Base-by-base conservation (phyloP, 805 yeast species). In the Lipomyces yamadae region DNA sequence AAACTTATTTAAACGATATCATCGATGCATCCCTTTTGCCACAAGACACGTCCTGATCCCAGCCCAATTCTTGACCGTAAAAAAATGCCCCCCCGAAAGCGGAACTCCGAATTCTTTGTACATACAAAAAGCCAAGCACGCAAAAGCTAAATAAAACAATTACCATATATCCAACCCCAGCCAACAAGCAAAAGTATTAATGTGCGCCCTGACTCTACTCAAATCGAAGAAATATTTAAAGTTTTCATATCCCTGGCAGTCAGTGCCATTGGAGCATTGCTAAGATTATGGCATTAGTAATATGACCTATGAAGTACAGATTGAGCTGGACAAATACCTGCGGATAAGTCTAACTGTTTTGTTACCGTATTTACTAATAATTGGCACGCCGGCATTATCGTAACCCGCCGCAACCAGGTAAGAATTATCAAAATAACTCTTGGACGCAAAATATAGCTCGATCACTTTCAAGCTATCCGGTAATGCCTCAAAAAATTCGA, bases 401-500 rank as follows among this genome's bases (percentile, higher is more conserved):
- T 61, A 39, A 6, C 24, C 24, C 24, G 10, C 42, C 48, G 57
- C 58, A n/a, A 24, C 58, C 7, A 4, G 58, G 8, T 45, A 34
- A 3, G 50, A 39, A 10, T 8, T 45, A 8, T 24, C 56, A 13
- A 35, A 24, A 7, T 37, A 54, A 30, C 48, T 61, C 53, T 58
- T 61, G 37, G 61, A 54, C 39, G 68, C 55, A 60, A 62, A 61
- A 18, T 64, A 68, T 11, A 67, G 58, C 52, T 67, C 68, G 42
- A 67, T 61, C n/a, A 58, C 62, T 18, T 32, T 58, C 33, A 68
- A 35, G 10, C 61, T 39, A 5, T 58, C 53, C 34, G 71, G 71
- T 15, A 66, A 33, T 10, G 29, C 33, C 18, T 62, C 67, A 34
- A 66, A 68, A 50, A 67, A 68, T 34, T 68, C 71, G n/a, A 29